phyloP scores from a whole-genome alignment of 129 eudicot genomes.

The Helianthus annuus region HanXRQr2.0-SUNRISE NC_035448.2:185643109-185643608 shows the following conservation, averaged over 20 bases:
- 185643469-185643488: conserved; percentile 22
- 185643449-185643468: conserved; percentile 28
- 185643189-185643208: conserved; percentile 47
- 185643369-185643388: conserved; percentile 8
- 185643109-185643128: conserved; percentile 68
- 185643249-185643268: conserved; percentile 50
- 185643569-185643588: background rate
- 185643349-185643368: conserved; percentile 41
- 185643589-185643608: background rate
- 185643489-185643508: conserved; percentile 10
- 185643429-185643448: conserved; percentile 25
- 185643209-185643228: conserved; percentile 51
- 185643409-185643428: conserved; percentile 18
- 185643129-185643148: conserved; percentile 63
- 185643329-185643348: conserved; percentile 55
- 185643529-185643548: conserved; percentile 7
- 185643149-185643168: conserved; percentile 52
- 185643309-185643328: conserved; percentile 61
- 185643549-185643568: conserved; percentile 2
- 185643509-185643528: conserved; percentile 26
- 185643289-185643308: conserved; percentile 50
- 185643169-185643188: conserved; percentile 54
- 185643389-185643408: conserved; percentile 19
- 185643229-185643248: conserved; percentile 61
- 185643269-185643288: conserved; percentile 45